Percentiles rank a stretch among this genome's conserved stretches.
phyloP scores from a whole-genome alignment of 768 basidiomycete genomes.

The Cystobasidium tubakii region DNA sequence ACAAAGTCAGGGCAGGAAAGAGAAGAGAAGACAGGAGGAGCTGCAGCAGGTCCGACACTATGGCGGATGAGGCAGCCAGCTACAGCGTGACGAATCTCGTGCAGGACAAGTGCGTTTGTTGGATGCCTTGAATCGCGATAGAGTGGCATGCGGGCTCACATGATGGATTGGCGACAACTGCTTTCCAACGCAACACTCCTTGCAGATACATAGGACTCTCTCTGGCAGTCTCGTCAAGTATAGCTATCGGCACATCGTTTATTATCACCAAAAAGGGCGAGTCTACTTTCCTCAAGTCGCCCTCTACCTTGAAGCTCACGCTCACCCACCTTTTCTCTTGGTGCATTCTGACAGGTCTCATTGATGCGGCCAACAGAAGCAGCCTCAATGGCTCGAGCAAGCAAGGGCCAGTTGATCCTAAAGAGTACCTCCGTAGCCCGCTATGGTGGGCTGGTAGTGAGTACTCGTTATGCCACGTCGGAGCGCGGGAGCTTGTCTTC shows the following conservation, averaged over 20 bases:
- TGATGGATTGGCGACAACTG: not conserved
- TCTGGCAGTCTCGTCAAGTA: slow-evolving; percentile 74
- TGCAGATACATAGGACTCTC: slow-evolving; percentile 64
- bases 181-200: not conserved
- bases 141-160: not conserved
- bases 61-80: slow-evolving; percentile 14
- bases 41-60: not conserved
- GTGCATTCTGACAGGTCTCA: slow-evolving; percentile 60
- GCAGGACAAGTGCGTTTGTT: slow-evolving; percentile 6
- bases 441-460: slow-evolving; percentile 35
- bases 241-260: slow-evolving; percentile 89
- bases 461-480: not conserved
- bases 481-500: not conserved
- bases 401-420: slow-evolving; percentile 31
- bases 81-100: slow-evolving; percentile 13
- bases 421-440: slow-evolving; percentile 25
- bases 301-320: not conserved
- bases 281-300: not conserved
- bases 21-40: not conserved
- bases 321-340: not conserved
- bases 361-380: slow-evolving; percentile 71
- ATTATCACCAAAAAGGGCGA: slow-evolving; percentile 97
- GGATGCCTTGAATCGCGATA: not conserved
- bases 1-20: not conserved
- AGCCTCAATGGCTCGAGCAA: slow-evolving; percentile 62